Base-by-base conservation (phyloP, 495 filamentous ascomycete genomes). In the Daldinia bambusicola region DNA sequence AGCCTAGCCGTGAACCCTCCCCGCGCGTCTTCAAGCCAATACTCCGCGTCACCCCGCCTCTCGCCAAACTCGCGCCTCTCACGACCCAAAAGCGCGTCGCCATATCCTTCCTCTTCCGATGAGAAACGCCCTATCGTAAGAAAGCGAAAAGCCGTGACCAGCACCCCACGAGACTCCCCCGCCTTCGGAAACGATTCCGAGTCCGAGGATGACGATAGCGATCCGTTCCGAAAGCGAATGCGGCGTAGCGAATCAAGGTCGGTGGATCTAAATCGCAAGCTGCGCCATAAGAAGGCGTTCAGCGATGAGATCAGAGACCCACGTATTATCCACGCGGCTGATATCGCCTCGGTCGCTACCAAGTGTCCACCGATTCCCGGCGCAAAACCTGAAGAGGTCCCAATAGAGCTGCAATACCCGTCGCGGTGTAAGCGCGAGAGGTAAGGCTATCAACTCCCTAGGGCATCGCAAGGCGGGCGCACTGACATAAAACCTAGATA, bases 321-420 rank as follows among this genome's bases (percentile, higher is more conserved):
- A 38, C 80, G 80, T 52, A 78, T 85, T 7, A 86, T 92, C 40
- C 91, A 94, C 75, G 90, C 90, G 0, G 85, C 84, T 18, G 88
- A 92, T 61, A 88, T 93, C 52, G 89, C 89, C 20, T 81, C 78
- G 81, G 85, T 76, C 51, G 76, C 67, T 69, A 80, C 84, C 5
- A 81, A 82, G 40, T 85, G 83, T 45, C 82, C 85, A 32, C 79
- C 82, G 4, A 82, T 84, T 13, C 75, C 80, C 13, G 77, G 81
- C n/a, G 71, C 85, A 22, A 75, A 81, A 22, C 76, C 79, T 53
- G 82, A 89, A 56, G 77, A 85, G 63, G 84, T 91, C 30, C 79
- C 81, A 37, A 84, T 92, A 55, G 78, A 84, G 65, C 75, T 94
- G 55, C 88, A 91, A 72, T 94, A 95, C 78, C 92, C 93, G 4